Base-by-base conservation (phyloP, 106 monocot species). In the Acanthochlamys bracteata region DNA sequence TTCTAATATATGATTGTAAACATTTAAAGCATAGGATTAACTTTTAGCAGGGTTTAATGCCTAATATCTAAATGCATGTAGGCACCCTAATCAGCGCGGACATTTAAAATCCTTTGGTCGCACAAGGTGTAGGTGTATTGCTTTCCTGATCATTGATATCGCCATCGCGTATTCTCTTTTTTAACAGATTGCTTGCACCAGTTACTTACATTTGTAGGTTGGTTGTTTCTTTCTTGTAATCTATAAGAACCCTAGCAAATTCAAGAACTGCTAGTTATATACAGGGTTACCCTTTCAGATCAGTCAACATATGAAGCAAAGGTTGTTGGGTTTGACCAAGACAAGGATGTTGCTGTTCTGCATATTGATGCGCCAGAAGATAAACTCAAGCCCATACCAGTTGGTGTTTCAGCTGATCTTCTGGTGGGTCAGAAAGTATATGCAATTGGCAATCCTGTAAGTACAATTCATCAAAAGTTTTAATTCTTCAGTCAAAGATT, bases 401-500 rank as follows among this genome's bases (percentile, higher is more conserved):
- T 96, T 57, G 90, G 90, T 14, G 22, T 96, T 19, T 96, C 95
- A 57, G 86, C 84, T 25, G 84, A 96, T 57, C 77, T 96, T 21
- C 78, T 90, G 42, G 90, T 96, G 25, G 90, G 95, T 65, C 87
- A 96, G 78, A 96, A 96, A 80, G 95, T 96, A 13, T 96, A 65
- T 73, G 95, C 95, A 55, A 96, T 96, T 69, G 95, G 95, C 74
- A 96, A 96, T 80, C 95, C 95, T 58, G 95, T 96, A 63, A 79
- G 85, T 80, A 22, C 46, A 39, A 45, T 58, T n/a, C 11, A 21
- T 47, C 13, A 11, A 33, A 33, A 33, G 33, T 33, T 33, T n/a
- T n/a, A n/a, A 6, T 6, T 33, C 33, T 6, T 33, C 1, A 33
- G 33, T n/a, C 33, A 33, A 33, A 33, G 33, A 6, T 33, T 33